Percentiles rank a stretch among this genome's conserved stretches.
Evolutionary conservation across 2,329 filamentous ascomycete species (phyloP).

Genomic region (Cytospora chrysosperma): DNA sequence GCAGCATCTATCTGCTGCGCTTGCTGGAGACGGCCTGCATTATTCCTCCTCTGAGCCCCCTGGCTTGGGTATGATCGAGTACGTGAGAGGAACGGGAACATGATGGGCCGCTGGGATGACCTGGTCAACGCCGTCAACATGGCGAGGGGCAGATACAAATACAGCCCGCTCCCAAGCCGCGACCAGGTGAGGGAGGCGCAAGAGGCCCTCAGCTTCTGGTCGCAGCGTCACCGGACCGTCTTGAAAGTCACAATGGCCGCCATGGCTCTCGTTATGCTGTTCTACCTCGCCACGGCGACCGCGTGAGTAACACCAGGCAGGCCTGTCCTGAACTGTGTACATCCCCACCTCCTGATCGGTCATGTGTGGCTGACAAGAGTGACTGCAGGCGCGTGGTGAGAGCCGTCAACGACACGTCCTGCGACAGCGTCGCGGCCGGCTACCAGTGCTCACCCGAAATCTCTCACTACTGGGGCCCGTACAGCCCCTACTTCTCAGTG

Average conservation of each 20-base stretch:
- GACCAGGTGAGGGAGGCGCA: conserved; percentile 23
- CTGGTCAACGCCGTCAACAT: conserved; percentile 24
- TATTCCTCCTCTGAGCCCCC: neutral
- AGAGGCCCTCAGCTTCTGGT: conserved; percentile 25
- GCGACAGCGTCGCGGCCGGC: conserved; percentile 54
- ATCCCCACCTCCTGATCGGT: neutral
- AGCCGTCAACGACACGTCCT: conserved; percentile 32
- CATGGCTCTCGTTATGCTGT: conserved; percentile 26
- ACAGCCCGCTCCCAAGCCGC: conserved; percentile 28
- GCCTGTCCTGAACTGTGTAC: too few species aligned
- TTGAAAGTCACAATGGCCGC: conserved; percentile 27
- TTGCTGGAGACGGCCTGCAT: neutral
- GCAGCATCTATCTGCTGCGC: neutral
- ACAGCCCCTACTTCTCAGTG: conserved; percentile 80
- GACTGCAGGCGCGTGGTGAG: conserved; percentile 17
- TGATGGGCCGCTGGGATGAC: conserved; percentile 14
- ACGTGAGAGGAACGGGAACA: neutral
- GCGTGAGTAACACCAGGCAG: too few species aligned
- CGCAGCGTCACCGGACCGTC: conserved; percentile 25
- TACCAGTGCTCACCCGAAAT: conserved; percentile 63
- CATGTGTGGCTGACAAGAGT: neutral
- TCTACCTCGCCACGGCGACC: conserved; percentile 29
- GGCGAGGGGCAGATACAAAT: conserved; percentile 30
- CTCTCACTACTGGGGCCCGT: conserved; percentile 79
- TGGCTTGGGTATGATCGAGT: neutral